Percentiles rank a stretch among this genome's conserved stretches.
phyloP scores from a whole-genome alignment of 129 eudicot species.

The Helianthus tuberosus region DNA sequence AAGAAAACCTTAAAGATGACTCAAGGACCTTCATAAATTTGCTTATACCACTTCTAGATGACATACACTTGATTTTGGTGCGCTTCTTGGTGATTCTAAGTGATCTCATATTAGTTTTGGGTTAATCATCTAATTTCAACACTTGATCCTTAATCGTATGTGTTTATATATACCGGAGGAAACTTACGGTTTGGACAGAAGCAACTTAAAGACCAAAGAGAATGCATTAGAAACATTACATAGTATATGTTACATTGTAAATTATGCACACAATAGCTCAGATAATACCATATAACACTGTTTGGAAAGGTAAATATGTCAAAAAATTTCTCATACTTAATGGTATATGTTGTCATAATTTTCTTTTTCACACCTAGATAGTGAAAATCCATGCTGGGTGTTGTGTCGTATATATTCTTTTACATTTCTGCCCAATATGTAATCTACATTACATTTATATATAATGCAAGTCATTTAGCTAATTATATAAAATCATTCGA shows the following conservation, averaged over 20 bases:
- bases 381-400: background rate
- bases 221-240: background rate
- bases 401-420: background rate
- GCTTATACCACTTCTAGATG: constrained; percentile 49
- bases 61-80: constrained; percentile 57
- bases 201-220: constrained; percentile 44
- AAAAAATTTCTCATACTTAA: too few relatives aligned
- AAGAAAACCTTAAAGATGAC: constrained; percentile 52
- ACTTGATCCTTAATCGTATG: background rate
- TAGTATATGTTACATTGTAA: background rate
- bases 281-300: background rate
- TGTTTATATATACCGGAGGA: constrained; percentile 38
- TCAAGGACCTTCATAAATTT: constrained; percentile 46
- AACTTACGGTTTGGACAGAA: constrained; percentile 55
- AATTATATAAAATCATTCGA: too few relatives aligned
- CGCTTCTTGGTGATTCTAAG: constrained; percentile 8
- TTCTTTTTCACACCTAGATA: too few relatives aligned
- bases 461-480: too few relatives aligned
- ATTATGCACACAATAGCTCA: background rate
- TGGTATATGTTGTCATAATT: too few relatives aligned
- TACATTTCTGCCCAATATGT: too few relatives aligned
- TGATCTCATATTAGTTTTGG: background rate
- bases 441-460: too few relatives aligned
- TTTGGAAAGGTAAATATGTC: too few relatives aligned
- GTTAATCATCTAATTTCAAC: background rate